Base-by-base conservation (phyloP, 2,329 filamentous ascomycete species). In the Cladosporium oxysporum region DNA sequence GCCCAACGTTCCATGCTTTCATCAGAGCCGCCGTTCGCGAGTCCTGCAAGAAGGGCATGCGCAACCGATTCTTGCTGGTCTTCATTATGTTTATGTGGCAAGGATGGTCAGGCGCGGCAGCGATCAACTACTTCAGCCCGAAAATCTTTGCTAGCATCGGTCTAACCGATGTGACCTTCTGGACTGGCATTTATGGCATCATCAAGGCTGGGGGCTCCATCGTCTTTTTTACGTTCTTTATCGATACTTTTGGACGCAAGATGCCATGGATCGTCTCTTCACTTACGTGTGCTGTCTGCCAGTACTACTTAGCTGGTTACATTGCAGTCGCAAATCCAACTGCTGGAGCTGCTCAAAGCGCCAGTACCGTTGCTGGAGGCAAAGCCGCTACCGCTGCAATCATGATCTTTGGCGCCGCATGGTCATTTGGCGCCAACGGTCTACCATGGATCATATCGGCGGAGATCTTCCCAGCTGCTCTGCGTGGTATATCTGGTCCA, bases 361-460 rank as follows among this genome's bases (percentile, higher is more conserved):
- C 73, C 5, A 75, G 74, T 3, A 77, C 75, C 1, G 62, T 78
- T 16, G 76, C 76, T 0, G 78, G 77, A 2, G 78, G 77, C 37
- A 77, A 79, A 64, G 78, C 72, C 14, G 77, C 78, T 5, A 78
- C 76, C 0, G 77, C 77, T 2, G 76, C 77, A 64, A 79, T 80
- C 37, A 79, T 79, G 77, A 76, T 80, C 10, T 80, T 79, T 49
- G 77, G 76, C 1, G 76, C 73, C 8, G 71, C 71, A 1, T 80
- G 77, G 78, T 76, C 74, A 16, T 65, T 65, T 23, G 77, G 78
- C 47, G 74, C 76, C 1, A 80, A 80, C 57, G 79, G 79, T 2
- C 68, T 80, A 0, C 79, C 78, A 0, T 81, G 79, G 78, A 80
- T 81, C 67, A 77, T 81, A n/a, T 78, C 76, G 1, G 74, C 79